Evolutionary conservation across 352 stramenopile species (phyloP), one percentile per base, ranked within the genome.

Genomic region (Phytophthora podocarpi): DNA sequence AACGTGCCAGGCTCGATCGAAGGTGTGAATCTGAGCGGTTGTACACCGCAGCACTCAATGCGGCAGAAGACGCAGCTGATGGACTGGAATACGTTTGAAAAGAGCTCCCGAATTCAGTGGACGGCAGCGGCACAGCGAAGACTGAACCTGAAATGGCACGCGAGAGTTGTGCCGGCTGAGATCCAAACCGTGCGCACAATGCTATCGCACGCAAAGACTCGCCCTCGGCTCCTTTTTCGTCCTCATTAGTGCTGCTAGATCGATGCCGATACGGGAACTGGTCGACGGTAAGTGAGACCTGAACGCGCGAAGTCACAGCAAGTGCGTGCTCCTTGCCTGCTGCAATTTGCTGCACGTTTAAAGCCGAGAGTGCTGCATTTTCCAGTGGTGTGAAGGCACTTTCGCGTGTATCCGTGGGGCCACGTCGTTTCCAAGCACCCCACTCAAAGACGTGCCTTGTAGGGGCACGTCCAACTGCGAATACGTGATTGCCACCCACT

Each of bases 401-500:
- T 34, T 92, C 83, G n/a, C 80, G 72, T 1, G 66, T 52, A 45
- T 87, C 76, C 1, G 53, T 71, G 4, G 71, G 64, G 7, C 67
- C 54, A 15, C 83, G 73, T 0, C 81, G 69, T 52, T 85, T 68
- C 74, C 79, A 87, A n/a, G 79, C 76, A 1, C 81, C 83, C 83
- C 81, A 93, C 42, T 90, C 83, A 30, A 82, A 89, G 0, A 93
- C 77, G 18, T 63, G 80, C 8, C 71, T 64, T 18, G 41, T 20
- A 18, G 64, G 45, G 24, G 58, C 36, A 21, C 50, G 49, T 2
- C 70, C 67, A n/a, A 90, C 66, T 11, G 83, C 83, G 37, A 81
- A 92, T 2, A 89, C 75, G 46, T 89, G 81, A 39, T 93, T 93
- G 3, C 81, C 83, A 26, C 81, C 81, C 23, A 93, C 68, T 2